Base-by-base conservation (phyloP, 176 grass and related monocot species). In the Oryza coarctata region DNA sequence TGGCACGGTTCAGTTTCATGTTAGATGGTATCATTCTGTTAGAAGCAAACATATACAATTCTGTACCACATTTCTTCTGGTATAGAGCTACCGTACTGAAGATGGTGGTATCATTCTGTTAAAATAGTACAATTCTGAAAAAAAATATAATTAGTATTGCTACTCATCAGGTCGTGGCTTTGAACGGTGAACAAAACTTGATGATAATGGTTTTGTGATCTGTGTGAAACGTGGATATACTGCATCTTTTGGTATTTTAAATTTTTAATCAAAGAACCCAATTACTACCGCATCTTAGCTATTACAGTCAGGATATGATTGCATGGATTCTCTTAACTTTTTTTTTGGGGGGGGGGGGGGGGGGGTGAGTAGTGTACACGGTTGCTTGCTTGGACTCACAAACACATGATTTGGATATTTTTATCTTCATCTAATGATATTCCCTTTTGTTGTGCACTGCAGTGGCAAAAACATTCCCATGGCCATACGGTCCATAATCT, bases 401-500 rank as follows among this genome's bases (percentile, higher is more conserved):
- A 23, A 12, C 39, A 61, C 1, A 50, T 57, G 47, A 49, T 58
- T 2, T 61, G 6, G 20, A 6, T 77, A 6, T 61, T 36, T 26
- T 30, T 44, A 64, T 15, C 26, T 57, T 76, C 49, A 3, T 35
- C 27, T 71, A 20, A 73, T 63, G 45, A 75, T 20, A 3, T 65
- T 73, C n/a, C 22, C 55, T 34, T 44, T 65, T n/a, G n/a, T 61
- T 86, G 9, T 77, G 57, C 70, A 75, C 88, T 88, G 71, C 91
- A 93, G 91, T 90, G 88, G 78, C 28, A 0, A 88, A 90, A 66
- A 85, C 88, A 45, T 93, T 93, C 50, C 82, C 78, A 5, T 71
- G 74, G 77, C 88, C 91, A 5, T 86, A 88, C 26, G 84, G 76
- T 22, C 78, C 81, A 36, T 93, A 85, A 65, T 17, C 66, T 77